Evolutionary conservation across 2,329 filamentous ascomycete species (phyloP).

Genomic region (Aspergillus sp.): DNA sequence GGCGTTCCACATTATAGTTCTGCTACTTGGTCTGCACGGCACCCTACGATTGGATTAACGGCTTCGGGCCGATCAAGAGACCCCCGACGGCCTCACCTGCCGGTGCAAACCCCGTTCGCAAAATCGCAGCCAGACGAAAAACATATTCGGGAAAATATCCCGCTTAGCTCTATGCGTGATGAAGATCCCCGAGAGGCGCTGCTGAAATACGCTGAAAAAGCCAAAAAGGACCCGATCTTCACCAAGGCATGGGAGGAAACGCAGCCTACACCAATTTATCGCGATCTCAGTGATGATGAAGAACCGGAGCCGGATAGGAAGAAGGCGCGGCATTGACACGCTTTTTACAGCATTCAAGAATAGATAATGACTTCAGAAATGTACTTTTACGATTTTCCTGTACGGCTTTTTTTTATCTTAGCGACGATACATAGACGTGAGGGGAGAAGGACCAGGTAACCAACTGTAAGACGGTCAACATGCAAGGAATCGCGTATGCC

Average conservation of each 20-base stretch:
- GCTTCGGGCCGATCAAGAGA: conserved; percentile 75
- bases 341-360: not conserved
- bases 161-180: conserved; percentile 87
- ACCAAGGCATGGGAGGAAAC: conserved; percentile 91
- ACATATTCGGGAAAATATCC: conserved; percentile 84
- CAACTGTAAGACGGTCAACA: not conserved
- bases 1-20: conserved; percentile 76
- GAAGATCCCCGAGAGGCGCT: conserved; percentile 94
- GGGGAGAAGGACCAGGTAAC: not conserved
- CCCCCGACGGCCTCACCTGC: conserved; percentile 80
- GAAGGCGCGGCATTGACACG: conserved; percentile 38
- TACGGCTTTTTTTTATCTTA: not conserved
- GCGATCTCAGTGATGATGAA: conserved; percentile 84
- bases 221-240: conserved; percentile 89
- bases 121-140: conserved; percentile 87
- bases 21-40: conserved; percentile 59
- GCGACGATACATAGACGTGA: not conserved
- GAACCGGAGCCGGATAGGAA: conserved; percentile 69
- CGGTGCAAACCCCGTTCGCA: conserved; percentile 81
- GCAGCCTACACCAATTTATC: conserved; percentile 89
- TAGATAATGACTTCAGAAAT: not conserved
- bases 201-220: conserved; percentile 90
- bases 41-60: conserved; percentile 72
- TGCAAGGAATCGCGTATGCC: not conserved
- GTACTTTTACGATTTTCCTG: not conserved